Base-by-base conservation (phyloP, 2,329 filamentous ascomycete genomes). In the Colletotrichum sp. region DNA sequence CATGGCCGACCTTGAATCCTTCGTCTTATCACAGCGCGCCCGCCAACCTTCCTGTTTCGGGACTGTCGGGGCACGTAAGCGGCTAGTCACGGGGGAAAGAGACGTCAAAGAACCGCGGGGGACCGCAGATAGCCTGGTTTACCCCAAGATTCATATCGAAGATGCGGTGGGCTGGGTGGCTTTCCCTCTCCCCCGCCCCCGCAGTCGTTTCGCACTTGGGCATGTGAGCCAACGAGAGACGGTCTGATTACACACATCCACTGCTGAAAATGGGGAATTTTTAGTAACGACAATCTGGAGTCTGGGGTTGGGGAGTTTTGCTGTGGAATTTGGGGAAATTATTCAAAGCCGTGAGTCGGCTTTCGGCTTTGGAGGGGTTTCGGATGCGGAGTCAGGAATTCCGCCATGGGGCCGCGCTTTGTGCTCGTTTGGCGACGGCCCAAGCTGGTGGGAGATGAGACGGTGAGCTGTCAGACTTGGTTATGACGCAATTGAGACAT, bases 171-270 rank as follows among this genome's bases (percentile, higher is more conserved):
- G 30, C 15, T 16, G 18, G 55, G 55, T 16, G 24, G 8, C 15
- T 16, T 58, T 26, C 24, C 21, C 12, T 5, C 7, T 4, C 3
- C 30, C 61, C 61, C 6, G 15, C 34, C 70, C 64, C 70, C 36
- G 64, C 64, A 73, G 8, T 28, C 28, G 73, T 75, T 73, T 75
- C 69, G 69, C 34, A 73, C 28, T n/a, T 48, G 38, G 28, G 26
- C 73, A 73, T 68, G 73, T 58, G 73, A 73, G 64, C 73, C 73
- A 73, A 75, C 73, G 56, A 34, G 64, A 73, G 64, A 32, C 73
- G 34, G n/a, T 18, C 5, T 58, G 34, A 73, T 73, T 64, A 75
- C 64, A 64, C 56, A 68, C 48, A 16, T 13, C 24, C 55, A 15
- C 52, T 26, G 21, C 55, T n/a, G 65, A 7, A 16, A 18, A 56